These are phyloP conservation scores for Penicillium griseofulvum DNA, from an alignment of 2,329 filamentous ascomycete genomes.

Conservation along the genomic window DNA sequence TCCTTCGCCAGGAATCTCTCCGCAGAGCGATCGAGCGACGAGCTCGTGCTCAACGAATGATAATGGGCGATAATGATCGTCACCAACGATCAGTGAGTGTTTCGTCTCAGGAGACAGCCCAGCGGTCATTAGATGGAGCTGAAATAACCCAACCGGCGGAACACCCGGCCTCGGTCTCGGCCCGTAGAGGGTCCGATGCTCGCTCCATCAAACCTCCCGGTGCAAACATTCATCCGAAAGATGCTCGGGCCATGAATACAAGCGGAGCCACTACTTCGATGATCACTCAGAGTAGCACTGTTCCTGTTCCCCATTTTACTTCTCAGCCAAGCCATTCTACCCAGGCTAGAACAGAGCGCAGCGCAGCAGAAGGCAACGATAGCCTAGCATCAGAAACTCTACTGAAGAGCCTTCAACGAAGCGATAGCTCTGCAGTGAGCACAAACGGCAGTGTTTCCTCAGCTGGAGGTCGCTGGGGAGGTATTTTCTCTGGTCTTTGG, in stretches of 20 bases:
- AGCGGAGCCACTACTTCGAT: slow-evolving; percentile 53
- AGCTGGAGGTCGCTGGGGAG: slow-evolving; percentile 53
- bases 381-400: slow-evolving; percentile 56
- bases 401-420: slow-evolving; percentile 53
- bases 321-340: slow-evolving; percentile 36
- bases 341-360: slow-evolving; percentile 24
- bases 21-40: slow-evolving; percentile 54
- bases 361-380: slow-evolving; percentile 32
- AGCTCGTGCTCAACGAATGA: slow-evolving; percentile 47
- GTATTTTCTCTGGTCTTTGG: slow-evolving; percentile 57
- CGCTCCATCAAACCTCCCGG: slow-evolving; percentile 43
- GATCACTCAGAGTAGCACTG: slow-evolving; percentile 50
- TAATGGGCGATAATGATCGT: slow-evolving; percentile 32
- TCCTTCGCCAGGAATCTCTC: slow-evolving; percentile 53
- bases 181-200: slow-evolving; percentile 44
- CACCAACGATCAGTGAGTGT: slow-evolving; percentile 44
- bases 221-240: slow-evolving; percentile 48
- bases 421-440: slow-evolving; percentile 49
- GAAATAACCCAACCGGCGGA: slow-evolving; percentile 28
- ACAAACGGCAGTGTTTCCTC: slow-evolving; percentile 48
- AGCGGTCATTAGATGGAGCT: slow-evolving; percentile 33
- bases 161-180: slow-evolving; percentile 18
- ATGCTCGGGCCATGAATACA: slow-evolving; percentile 45
- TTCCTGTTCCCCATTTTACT: slow-evolving; percentile 55
- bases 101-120: slow-evolving; percentile 44